Evolutionary conservation across 305 asterid species (phyloP), one percentile per base, ranked within the genome.

Genomic region (Fraxinus greggii): DNA sequence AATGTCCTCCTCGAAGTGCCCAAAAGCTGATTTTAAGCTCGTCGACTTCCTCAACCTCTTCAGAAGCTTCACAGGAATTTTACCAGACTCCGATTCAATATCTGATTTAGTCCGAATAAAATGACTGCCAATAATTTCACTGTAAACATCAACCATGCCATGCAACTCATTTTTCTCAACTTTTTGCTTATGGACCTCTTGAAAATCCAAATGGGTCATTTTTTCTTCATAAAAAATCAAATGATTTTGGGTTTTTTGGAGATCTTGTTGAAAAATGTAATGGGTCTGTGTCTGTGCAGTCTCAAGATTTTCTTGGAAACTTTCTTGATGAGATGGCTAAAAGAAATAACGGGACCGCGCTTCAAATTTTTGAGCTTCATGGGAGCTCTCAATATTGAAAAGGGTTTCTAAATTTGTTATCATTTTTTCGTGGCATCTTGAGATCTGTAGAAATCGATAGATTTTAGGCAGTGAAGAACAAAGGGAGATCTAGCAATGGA

Each of bases 11-110:
- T 3, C 0, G 5, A 32, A 32, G 35, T 32, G 93, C 7, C 29
- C 87, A 36, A 92, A 92, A 15, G 90, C 81, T 0, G 92, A 92
- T 65, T 88, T 89, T 87, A 80, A 24, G 73, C 94, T 93, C 69
- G 94, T 90, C 35, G 95, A 94, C 26, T 91, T 94, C 86, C 56
- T 87, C 95, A 94, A 89, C 83, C 84, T 91, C 31, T 32, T 5
- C 35, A 32, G 5, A 32, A 32, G 35, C 35, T 32, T 32, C 35
- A 32, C 5, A 32, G 0, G 5, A 32, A 32, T 32, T 5, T 32
- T 0, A 32, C 35, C 5, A 0, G 3, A 32, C 5, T 0, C 35
- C 5, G 5, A 0, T 32, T 32, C 35, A 32, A 0, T 32, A 32
- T 32, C 35, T 32, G 5, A 32, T 0, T 32, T 32, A 32, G 5